Base-by-base conservation (phyloP, 2,329 filamentous ascomycete species). In the Sphaerulina populicola region DNA sequence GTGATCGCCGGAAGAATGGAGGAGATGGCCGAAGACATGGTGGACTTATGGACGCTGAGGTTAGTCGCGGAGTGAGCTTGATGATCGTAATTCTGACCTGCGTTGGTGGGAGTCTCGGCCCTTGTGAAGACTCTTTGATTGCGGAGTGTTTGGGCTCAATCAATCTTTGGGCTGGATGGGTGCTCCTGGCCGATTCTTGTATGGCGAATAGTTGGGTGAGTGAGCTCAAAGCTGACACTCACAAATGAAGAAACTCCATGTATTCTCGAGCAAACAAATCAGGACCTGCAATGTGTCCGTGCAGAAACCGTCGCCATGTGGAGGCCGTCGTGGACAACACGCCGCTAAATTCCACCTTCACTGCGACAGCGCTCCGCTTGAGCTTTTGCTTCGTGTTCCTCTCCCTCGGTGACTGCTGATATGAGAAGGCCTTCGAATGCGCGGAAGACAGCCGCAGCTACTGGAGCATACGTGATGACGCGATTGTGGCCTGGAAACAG, bases 391-490 rank as follows among this genome's bases (percentile, higher is more conserved):
- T 21, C 4, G 4, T 6, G 23, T 7, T 27, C 23, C 23, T 27
- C 23, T 27, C 23, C 6, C 23, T 27, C 23, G 23, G 23, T 7
- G 6, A 27, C 23, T 27, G 18, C 44, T 47, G 51, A 15, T 57
- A 7, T 47, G 35, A 60, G 58, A 38, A 57, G 31, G 31, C 61
- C 57, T 33, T 77, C 78, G 66, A 88, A 88, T 1, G 79, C 79
- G 53, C 82, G 76, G 72, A 83, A 75, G 0, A 86, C 75, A 2
- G 83, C 83, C 36, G 85, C 68, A 7, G 77, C 67, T 12, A 88
- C 78, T 3, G 81, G 76, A 1, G 81, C 76, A 62, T 79, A 85
- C 6, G 78, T 78, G 65, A 86, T 77, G 36, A 89, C 75, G 45
- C 78, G 72, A 63, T 88, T 88, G 64, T 90, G 86, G 5, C 81